phyloP scores from a whole-genome alignment of 2,329 filamentous ascomycete genomes.

The Neofusicoccum umdonicola region DNA sequence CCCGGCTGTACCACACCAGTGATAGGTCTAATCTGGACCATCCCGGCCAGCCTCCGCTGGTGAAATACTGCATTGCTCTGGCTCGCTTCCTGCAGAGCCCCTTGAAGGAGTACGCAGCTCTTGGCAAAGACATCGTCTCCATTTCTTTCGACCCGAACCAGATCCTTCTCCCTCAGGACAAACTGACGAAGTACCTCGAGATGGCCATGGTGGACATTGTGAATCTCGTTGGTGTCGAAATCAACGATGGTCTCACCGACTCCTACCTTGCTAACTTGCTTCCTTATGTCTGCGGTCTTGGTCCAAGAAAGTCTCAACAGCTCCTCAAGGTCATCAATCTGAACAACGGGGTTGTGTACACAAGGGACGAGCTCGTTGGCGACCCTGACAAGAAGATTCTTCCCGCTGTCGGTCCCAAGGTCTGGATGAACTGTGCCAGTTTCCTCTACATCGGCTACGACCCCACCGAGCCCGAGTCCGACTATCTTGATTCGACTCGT shows the following conservation, averaged over 20 bases:
- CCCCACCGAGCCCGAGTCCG: slow-evolving; percentile 73
- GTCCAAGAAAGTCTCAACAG: slow-evolving; percentile 83
- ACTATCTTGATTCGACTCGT: slow-evolving; percentile 94
- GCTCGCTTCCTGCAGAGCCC: slow-evolving; percentile 93
- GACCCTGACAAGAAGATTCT: slow-evolving; percentile 72
- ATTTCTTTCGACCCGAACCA: slow-evolving; percentile 89
- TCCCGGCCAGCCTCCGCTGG: slow-evolving; percentile 73
- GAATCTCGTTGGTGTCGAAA: slow-evolving; percentile 91
- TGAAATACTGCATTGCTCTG: slow-evolving; percentile 84
- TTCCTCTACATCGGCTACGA: slow-evolving; percentile 91
- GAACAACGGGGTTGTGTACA: slow-evolving; percentile 53
- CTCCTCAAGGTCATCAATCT: slow-evolving; percentile 86
- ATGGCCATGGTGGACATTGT: slow-evolving; percentile 99
- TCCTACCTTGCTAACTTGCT: slow-evolving; percentile 80
- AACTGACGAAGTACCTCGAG: slow-evolving; percentile 81
- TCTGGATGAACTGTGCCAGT: slow-evolving; percentile 96
- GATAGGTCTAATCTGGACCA: slow-evolving; percentile 75
- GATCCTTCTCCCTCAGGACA: slow-evolving; percentile 81
- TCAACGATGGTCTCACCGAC: slow-evolving; percentile 86
- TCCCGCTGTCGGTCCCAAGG: slow-evolving; percentile 79
- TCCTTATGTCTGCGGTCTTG: slow-evolving; percentile 86
- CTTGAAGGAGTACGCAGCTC: slow-evolving; percentile 90
- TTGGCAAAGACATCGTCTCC: slow-evolving; percentile 83
- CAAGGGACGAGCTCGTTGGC: slow-evolving; percentile 83
- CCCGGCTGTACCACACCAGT: slow-evolving; percentile 92